Conservation (phyloP, 768 basidiomycete genomes). For the Sarcomyxa edulis region DNA sequence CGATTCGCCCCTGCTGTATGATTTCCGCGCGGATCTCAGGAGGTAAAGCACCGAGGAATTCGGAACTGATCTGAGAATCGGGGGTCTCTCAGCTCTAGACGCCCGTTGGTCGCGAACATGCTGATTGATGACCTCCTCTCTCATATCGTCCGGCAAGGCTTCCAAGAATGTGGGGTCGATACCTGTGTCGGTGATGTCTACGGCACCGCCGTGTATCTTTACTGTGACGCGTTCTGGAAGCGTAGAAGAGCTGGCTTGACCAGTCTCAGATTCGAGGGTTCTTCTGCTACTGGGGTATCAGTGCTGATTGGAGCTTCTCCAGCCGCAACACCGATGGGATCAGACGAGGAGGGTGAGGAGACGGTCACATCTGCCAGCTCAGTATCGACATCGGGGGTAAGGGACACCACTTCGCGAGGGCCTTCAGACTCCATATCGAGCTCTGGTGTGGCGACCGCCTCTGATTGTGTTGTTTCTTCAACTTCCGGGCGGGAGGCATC, state of each 20-base stretch:
- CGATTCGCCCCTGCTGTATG: constrained; percentile 93
- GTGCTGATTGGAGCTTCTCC: constrained; percentile 11
- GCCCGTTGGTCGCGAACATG: constrained; percentile 91
- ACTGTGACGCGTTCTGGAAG: constrained; percentile 75
- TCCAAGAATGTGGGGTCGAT: constrained; percentile 98
- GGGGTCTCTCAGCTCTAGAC: constrained; percentile 64
- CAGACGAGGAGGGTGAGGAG: background rate
- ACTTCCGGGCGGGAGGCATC: no score
- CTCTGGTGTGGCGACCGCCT: constrained; percentile 5
- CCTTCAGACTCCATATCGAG: background rate
- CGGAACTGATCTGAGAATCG: constrained; percentile 89
- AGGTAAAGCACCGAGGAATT: constrained; percentile 95
- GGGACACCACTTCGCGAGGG: no score
- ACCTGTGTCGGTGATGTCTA: constrained; percentile 98
- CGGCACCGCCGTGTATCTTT: constrained; percentile 84
- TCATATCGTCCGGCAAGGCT: constrained; percentile 97
- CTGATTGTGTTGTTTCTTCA: constrained; percentile 11
- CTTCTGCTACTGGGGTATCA: constrained; percentile 12
- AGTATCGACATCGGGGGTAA: constrained; percentile 33
- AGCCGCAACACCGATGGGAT: background rate
- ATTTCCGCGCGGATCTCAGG: constrained; percentile 97
- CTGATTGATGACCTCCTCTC: constrained; percentile 96
- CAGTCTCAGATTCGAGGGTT: constrained; percentile 17
- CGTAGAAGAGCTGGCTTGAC: constrained; percentile 20
- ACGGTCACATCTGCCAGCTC: constrained; percentile 44